Evolutionary conservation across 2,329 filamentous ascomycete species (phyloP), one percentile per base, ranked within the genome.

Genomic region (Drechmeria coniospora): DNA sequence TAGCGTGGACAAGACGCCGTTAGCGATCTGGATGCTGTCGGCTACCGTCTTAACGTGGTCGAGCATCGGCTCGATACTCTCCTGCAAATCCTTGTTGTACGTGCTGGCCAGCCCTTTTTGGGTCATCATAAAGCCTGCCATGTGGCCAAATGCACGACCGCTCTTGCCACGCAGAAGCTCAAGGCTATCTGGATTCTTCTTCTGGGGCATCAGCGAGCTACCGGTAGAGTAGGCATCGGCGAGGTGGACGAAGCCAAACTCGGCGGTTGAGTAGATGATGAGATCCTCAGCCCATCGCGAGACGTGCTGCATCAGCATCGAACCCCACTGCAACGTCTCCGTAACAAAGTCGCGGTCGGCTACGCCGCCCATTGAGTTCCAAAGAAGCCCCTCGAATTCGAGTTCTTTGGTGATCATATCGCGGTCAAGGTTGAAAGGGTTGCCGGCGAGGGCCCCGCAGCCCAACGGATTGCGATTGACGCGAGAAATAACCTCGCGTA

Each of bases 41-140:
- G 66, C 68, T 35, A 90, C 65, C 5, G 81, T 87, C 65, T 84
- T 80, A 53, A 86, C 69, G 49, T 76, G 71, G 51, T 92, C 81
- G 26, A 92, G 68, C 56, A 92, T 72, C n/a, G 79, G 77, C 61
- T 92, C 79, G 35, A 81, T 75, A 32, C 72, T 77, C 56, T 92
- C 83, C 54, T 93, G 82, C n/a, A 92, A 56, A 51, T 92, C 82
- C 56, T 92, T 92, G 62, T 92, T 87, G 62, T 92, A 92, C 3
- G 79, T 83, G 23, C 69, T 79, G 2, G 81, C 79, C 16, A 90
- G 68, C 31, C 78, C 78, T 50, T 68, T 68, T 30, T 59, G 63
- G 21, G 74, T 80, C 57, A 74, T 75, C 67, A 82, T 46, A 37
- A 90, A 56, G 21, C 80, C 81, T 5, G 78, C 69, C 72, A 87